Evolutionary conservation across 2,329 filamentous ascomycete genomes (phyloP).

Genomic region (Aspergillus thermomutatus): DNA sequence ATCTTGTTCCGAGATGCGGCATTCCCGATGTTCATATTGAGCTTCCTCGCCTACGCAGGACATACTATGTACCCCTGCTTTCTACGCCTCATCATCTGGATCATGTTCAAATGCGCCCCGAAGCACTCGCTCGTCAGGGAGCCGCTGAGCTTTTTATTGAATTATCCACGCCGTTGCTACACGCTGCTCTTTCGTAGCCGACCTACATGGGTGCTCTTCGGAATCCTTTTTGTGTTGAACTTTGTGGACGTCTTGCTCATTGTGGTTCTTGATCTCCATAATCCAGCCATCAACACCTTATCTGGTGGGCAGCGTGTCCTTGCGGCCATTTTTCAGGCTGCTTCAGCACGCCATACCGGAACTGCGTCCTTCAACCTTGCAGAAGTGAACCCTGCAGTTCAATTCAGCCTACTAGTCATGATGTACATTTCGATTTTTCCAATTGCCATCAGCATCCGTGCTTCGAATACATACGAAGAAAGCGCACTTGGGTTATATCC

Average conservation of each 20-base stretch:
- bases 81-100: slow-evolving; percentile 57
- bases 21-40: slow-evolving; percentile 39
- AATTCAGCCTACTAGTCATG: slow-evolving; percentile 70
- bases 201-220: slow-evolving; percentile 58
- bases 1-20: slow-evolving; percentile 46
- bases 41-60: slow-evolving; percentile 38
- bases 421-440: slow-evolving; percentile 98
- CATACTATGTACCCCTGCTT: slow-evolving; percentile 54
- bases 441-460: slow-evolving; percentile 85
- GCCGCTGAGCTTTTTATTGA: slow-evolving; percentile 55
- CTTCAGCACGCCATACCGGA: slow-evolving; percentile 48
- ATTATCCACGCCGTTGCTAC: slow-evolving; percentile 62
- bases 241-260: slow-evolving; percentile 56
- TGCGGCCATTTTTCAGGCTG: slow-evolving; percentile 58
- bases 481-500: slow-evolving; percentile 57
- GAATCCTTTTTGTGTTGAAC: slow-evolving; percentile 52
- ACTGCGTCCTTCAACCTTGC: slow-evolving; percentile 52
- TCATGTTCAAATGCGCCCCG: slow-evolving; percentile 47
- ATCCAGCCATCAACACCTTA: slow-evolving; percentile 43
- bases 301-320: slow-evolving; percentile 49
- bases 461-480: slow-evolving; percentile 67
- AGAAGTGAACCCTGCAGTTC: slow-evolving; percentile 52
- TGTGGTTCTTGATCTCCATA: slow-evolving; percentile 50
- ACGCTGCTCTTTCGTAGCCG: slow-evolving; percentile 59
- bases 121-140: slow-evolving; percentile 31